These are phyloP conservation scores for Agaricus blazei DNA, from an alignment of 768 basidiomycete genomes.

Conservation along the genomic window DNA sequence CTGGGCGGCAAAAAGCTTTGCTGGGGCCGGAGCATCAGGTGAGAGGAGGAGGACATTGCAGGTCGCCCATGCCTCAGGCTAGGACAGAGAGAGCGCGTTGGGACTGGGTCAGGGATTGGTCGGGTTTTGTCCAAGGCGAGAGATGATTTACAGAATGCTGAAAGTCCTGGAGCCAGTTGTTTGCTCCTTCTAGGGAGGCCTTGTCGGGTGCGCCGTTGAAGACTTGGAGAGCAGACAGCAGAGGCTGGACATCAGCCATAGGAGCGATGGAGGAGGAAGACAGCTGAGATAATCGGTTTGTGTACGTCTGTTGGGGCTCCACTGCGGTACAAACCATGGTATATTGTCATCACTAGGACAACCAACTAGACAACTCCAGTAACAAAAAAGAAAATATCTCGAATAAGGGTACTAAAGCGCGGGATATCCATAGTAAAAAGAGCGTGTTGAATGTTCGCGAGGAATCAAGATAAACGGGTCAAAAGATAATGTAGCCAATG, in stretches of 20 bases:
- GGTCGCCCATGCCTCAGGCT: constrained; percentile 96
- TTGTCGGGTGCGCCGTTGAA: constrained; percentile 83
- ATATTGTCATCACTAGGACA: constrained; percentile 40
- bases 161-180: constrained; percentile 96
- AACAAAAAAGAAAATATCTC: constrained; percentile 31
- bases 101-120: constrained; percentile 58
- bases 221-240: constrained; percentile 74
- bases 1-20: constrained; percentile 93
- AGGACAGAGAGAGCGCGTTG: constrained; percentile 53
- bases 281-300: constrained; percentile 14
- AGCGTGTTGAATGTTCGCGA: constrained; percentile 50
- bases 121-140: constrained; percentile 62
- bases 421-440: constrained; percentile 50
- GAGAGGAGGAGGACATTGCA: constrained; percentile 88
- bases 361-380: constrained; percentile 35
- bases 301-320: constrained; percentile 10
- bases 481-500: constrained; percentile 30
- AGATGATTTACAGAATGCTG: constrained; percentile 95
- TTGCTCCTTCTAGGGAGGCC: constrained; percentile 76
- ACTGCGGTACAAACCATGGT: constrained; percentile 26
- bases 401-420: constrained; percentile 43
- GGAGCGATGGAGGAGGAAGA: constrained; percentile 16
- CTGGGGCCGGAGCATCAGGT: constrained; percentile 69
- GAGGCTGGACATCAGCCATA: constrained; percentile 68
- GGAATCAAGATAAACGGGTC: constrained; percentile 42